These are phyloP conservation scores for Lentinula boryana DNA, from an alignment of 768 basidiomycete genomes.

Conservation along the genomic window DNA sequence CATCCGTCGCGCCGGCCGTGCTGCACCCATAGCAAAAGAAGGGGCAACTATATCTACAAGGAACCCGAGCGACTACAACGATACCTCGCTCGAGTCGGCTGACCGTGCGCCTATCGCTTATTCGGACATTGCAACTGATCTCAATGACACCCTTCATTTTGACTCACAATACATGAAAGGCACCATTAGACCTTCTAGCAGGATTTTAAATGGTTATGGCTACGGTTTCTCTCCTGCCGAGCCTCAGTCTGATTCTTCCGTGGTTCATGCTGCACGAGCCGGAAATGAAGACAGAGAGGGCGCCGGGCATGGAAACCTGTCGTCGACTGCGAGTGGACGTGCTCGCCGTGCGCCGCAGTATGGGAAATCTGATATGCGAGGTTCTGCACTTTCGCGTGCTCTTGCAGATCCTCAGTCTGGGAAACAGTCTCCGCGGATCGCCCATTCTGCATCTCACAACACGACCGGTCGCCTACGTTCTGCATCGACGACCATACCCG, in stretches of 20 bases:
- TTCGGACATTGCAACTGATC: neutral
- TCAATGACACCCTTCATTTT: neutral
- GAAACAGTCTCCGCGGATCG: neutral
- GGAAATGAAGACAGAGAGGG: neutral
- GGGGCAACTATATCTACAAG: neutral
- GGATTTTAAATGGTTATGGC: constrained; percentile 6
- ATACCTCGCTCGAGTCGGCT: neutral
- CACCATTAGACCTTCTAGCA: neutral
- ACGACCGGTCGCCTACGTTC: constrained; percentile 5
- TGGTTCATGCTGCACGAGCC: neutral
- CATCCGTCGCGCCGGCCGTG: neutral
- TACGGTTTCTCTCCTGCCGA: constrained; percentile 7
- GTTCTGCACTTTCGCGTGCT: neutral
- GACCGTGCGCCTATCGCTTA: neutral
- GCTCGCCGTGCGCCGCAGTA: constrained; percentile 1
- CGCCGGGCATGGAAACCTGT: neutral
- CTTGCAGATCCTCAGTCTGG: neutral
- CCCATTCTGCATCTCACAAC: neutral
- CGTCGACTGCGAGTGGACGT: neutral
- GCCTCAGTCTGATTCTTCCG: neutral
- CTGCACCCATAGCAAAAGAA: neutral
- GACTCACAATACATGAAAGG: constrained; percentile 6
- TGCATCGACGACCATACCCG: constrained; percentile 18
- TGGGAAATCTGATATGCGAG: neutral
- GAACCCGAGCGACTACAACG: neutral